Conservation (phyloP, 192 early-diverging fungal genomes). For the Cetraspora pellucida region DNA sequence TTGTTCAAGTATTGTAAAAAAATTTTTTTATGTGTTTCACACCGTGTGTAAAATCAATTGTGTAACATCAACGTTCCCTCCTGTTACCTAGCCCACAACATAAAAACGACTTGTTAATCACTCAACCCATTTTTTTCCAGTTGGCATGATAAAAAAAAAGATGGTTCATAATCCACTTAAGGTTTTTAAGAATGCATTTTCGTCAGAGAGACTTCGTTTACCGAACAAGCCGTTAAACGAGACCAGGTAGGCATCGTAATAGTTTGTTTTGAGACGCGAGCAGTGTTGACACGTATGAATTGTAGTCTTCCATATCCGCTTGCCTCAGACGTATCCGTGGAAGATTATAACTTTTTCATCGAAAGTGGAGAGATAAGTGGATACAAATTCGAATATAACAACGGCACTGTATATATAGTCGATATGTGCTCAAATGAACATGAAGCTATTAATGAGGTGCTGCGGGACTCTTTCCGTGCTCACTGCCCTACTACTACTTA, state of each 20-base stretch:
- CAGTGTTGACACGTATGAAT: conserved; percentile 24
- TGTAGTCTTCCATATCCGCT: conserved; percentile 27
- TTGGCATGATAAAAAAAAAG: too few species aligned
- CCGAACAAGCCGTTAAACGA: conserved; percentile 5
- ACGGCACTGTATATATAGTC: conserved; percentile 20
- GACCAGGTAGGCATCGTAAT: conserved; percentile 15
- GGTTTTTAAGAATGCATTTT: background rate
- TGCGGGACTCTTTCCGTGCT: background rate
- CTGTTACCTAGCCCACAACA: too few species aligned
- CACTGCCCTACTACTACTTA: background rate
- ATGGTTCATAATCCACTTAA: background rate
- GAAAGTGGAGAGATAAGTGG: conserved; percentile 8
- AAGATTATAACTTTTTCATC: conserved; percentile 23
- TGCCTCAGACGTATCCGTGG: conserved; percentile 14
- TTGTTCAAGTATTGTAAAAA: too few species aligned
- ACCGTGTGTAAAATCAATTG: too few species aligned
- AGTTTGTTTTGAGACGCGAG: conserved; percentile 1
- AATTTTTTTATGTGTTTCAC: too few species aligned
- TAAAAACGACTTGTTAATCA: too few species aligned
- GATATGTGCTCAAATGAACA: conserved; percentile 17
- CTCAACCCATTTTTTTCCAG: too few species aligned
- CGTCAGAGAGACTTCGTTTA: conserved; percentile 9
- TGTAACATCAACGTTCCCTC: too few species aligned
- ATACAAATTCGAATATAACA: conserved; percentile 29
- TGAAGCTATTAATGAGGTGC: background rate